Percentiles rank a stretch among this genome's conserved stretches.
These are phyloP conservation scores for Citrullus amarus DNA, from an alignment of 306 rosid genomes.

Conservation along the genomic window DNA sequence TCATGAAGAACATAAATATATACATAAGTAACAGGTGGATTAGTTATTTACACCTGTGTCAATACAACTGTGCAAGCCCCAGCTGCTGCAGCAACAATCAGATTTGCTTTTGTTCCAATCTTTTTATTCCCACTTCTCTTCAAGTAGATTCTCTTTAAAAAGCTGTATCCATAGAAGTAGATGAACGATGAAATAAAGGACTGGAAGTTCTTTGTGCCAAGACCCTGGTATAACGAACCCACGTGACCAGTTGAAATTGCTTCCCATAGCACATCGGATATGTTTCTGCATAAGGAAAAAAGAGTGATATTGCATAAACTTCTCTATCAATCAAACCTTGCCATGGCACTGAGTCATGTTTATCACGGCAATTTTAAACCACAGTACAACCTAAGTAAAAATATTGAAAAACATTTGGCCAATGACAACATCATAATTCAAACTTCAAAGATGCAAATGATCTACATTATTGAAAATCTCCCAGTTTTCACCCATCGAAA, in stretches of 20 bases:
- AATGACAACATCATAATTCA: background rate
- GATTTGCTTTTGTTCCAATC: slow-evolving; percentile 72
- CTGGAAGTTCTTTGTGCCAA: slow-evolving; percentile 81
- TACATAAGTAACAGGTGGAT: background rate
- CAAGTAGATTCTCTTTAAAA: slow-evolving; percentile 67
- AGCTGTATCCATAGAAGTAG: slow-evolving; percentile 95
- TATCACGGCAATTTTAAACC: background rate
- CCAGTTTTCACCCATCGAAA: background rate
- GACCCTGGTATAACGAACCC: slow-evolving; percentile 85
- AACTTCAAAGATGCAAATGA: background rate
- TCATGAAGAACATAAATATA: background rate
- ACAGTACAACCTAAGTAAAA: background rate
- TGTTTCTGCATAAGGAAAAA: slow-evolving; percentile 48
- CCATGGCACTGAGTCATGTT: background rate
- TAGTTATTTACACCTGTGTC: slow-evolving; percentile 36
- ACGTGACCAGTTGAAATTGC: slow-evolving; percentile 64
- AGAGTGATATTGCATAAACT: background rate
- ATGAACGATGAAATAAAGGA: slow-evolving; percentile 65
- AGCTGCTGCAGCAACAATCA: slow-evolving; percentile 72
- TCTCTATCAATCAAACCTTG: background rate
- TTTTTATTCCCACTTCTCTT: slow-evolving; percentile 51
- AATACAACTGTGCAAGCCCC: slow-evolving; percentile 72
- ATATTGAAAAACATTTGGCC: background rate
- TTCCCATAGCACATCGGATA: slow-evolving; percentile 92
- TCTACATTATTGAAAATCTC: background rate